Base-by-base conservation (phyloP, 2,329 filamentous ascomycete species). In the Xylariales sp. region DNA sequence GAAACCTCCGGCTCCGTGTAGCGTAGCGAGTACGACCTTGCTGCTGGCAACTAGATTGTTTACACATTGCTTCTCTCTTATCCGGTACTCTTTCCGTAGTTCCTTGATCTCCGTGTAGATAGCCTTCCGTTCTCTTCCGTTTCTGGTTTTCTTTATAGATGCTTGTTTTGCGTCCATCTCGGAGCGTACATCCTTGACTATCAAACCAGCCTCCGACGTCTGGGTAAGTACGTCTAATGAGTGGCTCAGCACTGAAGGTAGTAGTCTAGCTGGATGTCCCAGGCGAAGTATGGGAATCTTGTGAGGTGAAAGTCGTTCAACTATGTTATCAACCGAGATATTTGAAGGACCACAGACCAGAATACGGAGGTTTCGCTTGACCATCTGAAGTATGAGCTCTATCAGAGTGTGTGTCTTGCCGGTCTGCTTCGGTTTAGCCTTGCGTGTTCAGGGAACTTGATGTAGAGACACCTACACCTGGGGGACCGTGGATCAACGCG, bases 331-430 rank as follows among this genome's bases (percentile, higher is more conserved):
- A 1, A 98, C 93, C 1, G 88, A 93, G 52, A 98, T 90, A 60
- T 98, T 98, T 21, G 88, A 95, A 0, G 93, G 93, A 0, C 91
- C 93, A 55, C 93, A 97, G n/a, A 97, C 91, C 2, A 97, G 73
- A 9, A 97, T 72, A 2, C 89, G 80, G 40, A 83, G 74, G 24
- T 81, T 76, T 18, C 79, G 78, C 57, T 82, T 83, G 41, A 94
- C 71, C 52, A 97, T 70, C 58, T 98, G 93, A n/a, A 94, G 72
- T 46, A 98, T 95, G 10, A 98, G 73, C 62, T 98, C 93, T 45
- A 98, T 91, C 28, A 98, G 68, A 0, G 93, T 97, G 59, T 97
- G 91, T 0, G 93, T 98, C 63, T 98, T 98, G 36, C 93, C 93
- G 0, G 93, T 98, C 71, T 82, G 31, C n/a, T n/a, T n/a, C n/a